A percentile compares a stretch with the other conserved stretches of the same genome.
Conservation (phyloP, 768 basidiomycete species). For the Rhizopogon rudus region DNA sequence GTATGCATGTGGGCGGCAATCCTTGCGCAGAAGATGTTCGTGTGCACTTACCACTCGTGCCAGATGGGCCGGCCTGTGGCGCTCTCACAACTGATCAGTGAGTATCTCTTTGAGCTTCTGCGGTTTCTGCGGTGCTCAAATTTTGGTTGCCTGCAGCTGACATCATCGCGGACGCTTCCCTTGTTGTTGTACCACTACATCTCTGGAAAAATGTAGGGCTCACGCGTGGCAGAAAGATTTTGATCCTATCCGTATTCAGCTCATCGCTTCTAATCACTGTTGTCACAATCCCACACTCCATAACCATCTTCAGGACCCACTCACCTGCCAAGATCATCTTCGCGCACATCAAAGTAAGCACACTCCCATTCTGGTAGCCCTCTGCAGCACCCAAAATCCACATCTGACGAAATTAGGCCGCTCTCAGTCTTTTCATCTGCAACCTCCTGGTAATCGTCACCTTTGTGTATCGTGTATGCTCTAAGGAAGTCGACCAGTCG, state of each 20-base stretch:
- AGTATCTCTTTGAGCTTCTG: neutral
- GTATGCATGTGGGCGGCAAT: neutral
- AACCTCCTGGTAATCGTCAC: constrained; percentile 1
- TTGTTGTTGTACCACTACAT: neutral
- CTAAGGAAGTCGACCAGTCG: neutral
- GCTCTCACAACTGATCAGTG: neutral
- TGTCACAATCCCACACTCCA: too few species aligned
- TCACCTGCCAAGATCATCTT: too few species aligned
- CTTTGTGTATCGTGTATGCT: neutral
- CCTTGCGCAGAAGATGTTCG: neutral
- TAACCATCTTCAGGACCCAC: too few species aligned
- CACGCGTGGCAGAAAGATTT: neutral
- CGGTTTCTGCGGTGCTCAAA: neutral
- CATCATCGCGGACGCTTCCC: neutral
- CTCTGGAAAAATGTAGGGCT: neutral
- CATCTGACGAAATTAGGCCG: neutral
- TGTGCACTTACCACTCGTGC: neutral
- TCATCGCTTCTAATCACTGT: neutral
- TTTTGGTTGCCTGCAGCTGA: neutral
- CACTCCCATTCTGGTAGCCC: neutral
- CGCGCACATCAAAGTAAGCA: neutral
- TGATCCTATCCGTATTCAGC: neutral
- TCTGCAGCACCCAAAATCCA: neutral
- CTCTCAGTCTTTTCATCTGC: neutral
- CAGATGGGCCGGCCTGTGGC: neutral